phyloP scores from a whole-genome alignment of 768 basidiomycete genomes.

The Lenzites betulinus region DNA sequence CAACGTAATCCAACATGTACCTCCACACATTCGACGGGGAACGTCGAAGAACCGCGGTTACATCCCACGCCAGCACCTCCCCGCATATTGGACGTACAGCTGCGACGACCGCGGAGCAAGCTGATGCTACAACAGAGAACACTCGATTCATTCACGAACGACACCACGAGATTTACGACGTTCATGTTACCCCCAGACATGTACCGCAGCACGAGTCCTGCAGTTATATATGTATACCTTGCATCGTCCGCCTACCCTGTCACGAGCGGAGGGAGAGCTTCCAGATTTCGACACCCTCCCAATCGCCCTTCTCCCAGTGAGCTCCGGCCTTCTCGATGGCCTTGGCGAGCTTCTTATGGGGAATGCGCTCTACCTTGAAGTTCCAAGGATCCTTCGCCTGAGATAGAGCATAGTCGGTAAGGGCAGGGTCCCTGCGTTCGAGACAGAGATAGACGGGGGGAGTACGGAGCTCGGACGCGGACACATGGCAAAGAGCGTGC shows the following conservation, averaged over 20 bases:
- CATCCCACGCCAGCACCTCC: no score
- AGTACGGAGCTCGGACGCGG: conserved; percentile 31
- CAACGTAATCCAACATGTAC: no score
- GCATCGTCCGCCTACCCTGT: neutral
- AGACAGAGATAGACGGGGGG: conserved; percentile 66
- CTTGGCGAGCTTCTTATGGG: conserved; percentile 57
- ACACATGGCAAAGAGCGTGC: conserved; percentile 48
- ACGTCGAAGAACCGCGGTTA: no score
- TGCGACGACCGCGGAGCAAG: no score
- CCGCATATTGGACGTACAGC: neutral
- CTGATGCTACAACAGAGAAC: neutral
- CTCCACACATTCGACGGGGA: no score
- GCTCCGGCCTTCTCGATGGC: conserved; percentile 59
- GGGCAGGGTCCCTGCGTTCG: conserved; percentile 72
- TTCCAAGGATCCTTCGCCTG: conserved; percentile 57
- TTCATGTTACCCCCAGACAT: neutral
- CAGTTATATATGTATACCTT: neutral
- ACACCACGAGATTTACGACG: conserved; percentile 1
- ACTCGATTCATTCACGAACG: neutral
- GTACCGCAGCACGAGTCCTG: neutral
- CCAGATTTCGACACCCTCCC: conserved; percentile 86
- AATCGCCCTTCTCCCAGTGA: conserved; percentile 67
- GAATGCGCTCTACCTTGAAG: conserved; percentile 60
- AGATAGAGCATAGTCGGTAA: conserved; percentile 60
- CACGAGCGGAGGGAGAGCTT: conserved; percentile 35